Evolutionary conservation across 176 grass and related monocot genomes (phyloP), one percentile per base, ranked within the genome.

Genomic region (Paspalum vaginatum): DNA sequence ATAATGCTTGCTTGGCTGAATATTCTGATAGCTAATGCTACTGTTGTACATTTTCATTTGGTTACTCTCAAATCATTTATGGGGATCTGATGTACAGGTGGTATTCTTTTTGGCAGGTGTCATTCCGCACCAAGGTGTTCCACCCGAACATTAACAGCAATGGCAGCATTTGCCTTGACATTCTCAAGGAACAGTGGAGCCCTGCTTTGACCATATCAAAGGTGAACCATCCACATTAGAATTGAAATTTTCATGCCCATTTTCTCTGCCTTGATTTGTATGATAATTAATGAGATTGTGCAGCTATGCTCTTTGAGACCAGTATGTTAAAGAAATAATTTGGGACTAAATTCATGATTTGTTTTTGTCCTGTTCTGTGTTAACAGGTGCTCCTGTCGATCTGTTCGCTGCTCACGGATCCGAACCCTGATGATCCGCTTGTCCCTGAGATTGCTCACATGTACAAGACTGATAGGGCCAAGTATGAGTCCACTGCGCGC

Each of bases 141-240:
- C 93, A 96, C 80, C 93, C 93, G 24, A 96, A 96, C 65, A 96
- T 96, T 47, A 92, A 96, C 66, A 92, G 93, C 77, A 92, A 96
- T 0, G 93, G 93, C 42, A 96, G 90, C 82, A 96, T 96, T 78
- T 92, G 90, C 87, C 87, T 96, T 77, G 93, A 96, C 75, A 96
- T 96, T 61, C 90, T 96, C 45, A 92, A 96, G 87, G 90, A 96
- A 24, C 90, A 96, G 85, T 96, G 93, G 93, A 96, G 93, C 52
- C 90, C 93, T 81, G 93, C 93, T 80, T 72, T 96, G 56, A 96
- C 93, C 61, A 92, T 96, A 64, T 96, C 93, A 5, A 96, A 92
- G 90, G 93, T 96, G 40, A 81, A 65, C 1, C 1, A 41, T 44
- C 1, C 21, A 7, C 50, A 62, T 51, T 20, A 2, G 7, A 6